Evolutionary conservation across 2,329 filamentous ascomycete species (phyloP), one percentile per base, ranked within the genome.

Genomic region (Colletotrichum sp.): DNA sequence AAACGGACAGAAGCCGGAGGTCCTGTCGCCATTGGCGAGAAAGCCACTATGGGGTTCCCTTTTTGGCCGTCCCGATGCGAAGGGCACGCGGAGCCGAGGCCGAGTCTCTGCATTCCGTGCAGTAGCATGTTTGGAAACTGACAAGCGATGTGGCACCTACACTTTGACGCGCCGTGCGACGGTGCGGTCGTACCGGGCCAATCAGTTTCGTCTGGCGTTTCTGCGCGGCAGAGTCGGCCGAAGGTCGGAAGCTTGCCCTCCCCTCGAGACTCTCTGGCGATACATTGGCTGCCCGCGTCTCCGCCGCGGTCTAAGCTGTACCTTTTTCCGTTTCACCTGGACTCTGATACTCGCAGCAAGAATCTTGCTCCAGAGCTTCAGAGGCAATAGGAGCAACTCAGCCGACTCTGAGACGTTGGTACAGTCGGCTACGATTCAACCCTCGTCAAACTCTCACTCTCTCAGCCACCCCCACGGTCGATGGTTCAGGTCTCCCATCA

Each of bases 121-220:
- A 59, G 22, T 59, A 27, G 27, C 55, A 59, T 55, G 19, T 34
- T 75, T 27, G 11, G 19, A 32, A 27, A 55, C 22, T 61, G 63
- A 69, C 72, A 72, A 64, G 57, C 55, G 57, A 75, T 34, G 36
- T 49, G n/a, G 30, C 69, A 73, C 64, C 34, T 49, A 52, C 73
- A 73, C 70, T 65, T 76, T 73, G 73, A 73, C 73, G 64, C 57
- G 70, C 73, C 70, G 73, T 76, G 73, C 70, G 57, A 39, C 29
- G 59, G 65, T 29, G 32, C 59, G 44, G 34, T 13, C 15, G 16
- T 32, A 25, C 73, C 64, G 49, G 61, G 5, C 49, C 32, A 65
- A 57, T 73, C 70, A 69, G 36, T 57, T 22, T 27, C 64, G 44
- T 69, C 64, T 61, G 64, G 64, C 70, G 64, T 76, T 69, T 65